phyloP scores from a whole-genome alignment of 495 filamentous ascomycete genomes.

The Daldinia loculata region DNA sequence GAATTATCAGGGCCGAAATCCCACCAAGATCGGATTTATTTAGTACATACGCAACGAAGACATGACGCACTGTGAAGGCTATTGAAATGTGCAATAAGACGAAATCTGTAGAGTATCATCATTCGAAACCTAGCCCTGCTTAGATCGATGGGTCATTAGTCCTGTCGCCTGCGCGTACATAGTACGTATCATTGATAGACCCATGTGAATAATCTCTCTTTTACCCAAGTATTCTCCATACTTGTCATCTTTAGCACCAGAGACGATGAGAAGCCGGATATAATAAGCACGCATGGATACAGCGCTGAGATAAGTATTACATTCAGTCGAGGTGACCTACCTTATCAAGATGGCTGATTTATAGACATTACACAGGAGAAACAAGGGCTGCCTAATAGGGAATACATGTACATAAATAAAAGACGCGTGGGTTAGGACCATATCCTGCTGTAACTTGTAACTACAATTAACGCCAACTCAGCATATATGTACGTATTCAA shows the following conservation, averaged over 20 bases:
- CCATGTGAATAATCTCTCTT: slow-evolving; percentile 9
- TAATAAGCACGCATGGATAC: slow-evolving; percentile 37
- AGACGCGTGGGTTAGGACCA: slow-evolving; percentile 38
- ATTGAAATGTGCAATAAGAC: slow-evolving; percentile 26
- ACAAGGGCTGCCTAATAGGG: slow-evolving; percentile 20
- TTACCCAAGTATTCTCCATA: not conserved
- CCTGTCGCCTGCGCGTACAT: not conserved
- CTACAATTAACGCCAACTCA: slow-evolving; percentile 44
- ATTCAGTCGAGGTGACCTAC: slow-evolving; percentile 25
- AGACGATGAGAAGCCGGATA: not conserved
- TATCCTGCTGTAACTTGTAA: slow-evolving; percentile 36
- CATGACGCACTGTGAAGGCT: not conserved
- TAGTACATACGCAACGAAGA: not conserved
- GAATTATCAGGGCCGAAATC: slow-evolving; percentile 7
- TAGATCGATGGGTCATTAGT: not conserved
- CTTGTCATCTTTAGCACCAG: slow-evolving; percentile 8
- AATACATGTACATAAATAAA: slow-evolving; percentile 11
- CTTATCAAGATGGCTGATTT: slow-evolving; percentile 23
- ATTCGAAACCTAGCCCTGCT: slow-evolving; percentile 17
- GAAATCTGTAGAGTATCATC: slow-evolving; percentile 24
- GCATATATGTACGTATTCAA: slow-evolving; percentile 8
- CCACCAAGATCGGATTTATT: slow-evolving; percentile 3
- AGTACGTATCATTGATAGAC: not conserved
- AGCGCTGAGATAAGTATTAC: slow-evolving; percentile 34
- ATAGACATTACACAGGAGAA: slow-evolving; percentile 5